phyloP scores from a whole-genome alignment of 257 asterid genomes.

The Primulina tabacum region DNA sequence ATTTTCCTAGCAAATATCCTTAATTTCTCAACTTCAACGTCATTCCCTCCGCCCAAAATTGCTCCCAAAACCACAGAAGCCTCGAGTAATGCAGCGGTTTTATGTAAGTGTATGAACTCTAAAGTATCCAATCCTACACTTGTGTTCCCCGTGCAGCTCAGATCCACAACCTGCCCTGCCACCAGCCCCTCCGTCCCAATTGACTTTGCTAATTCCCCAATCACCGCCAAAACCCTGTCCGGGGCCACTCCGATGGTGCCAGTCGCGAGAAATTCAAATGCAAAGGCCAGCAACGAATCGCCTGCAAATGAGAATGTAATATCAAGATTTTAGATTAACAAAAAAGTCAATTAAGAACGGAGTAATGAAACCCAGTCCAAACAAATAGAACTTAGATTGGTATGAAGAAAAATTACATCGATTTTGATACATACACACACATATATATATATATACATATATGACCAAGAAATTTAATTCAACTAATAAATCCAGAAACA shows the following conservation, averaged over 20 bases:
- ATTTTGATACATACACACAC: no score
- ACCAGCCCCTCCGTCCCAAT: slow-evolving; percentile 71
- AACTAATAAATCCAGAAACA: neutral
- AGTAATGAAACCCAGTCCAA: neutral
- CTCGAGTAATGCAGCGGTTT: slow-evolving; percentile 67
- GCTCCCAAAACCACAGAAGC: slow-evolving; percentile 75
- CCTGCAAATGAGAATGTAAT: slow-evolving; percentile 20
- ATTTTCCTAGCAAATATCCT: slow-evolving; percentile 58
- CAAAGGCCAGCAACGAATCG: slow-evolving; percentile 55
- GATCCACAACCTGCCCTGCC: slow-evolving; percentile 80
- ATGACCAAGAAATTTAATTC: neutral
- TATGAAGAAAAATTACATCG: no score
- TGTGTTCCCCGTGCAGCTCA: slow-evolving; percentile 41
- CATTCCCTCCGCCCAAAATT: slow-evolving; percentile 59
- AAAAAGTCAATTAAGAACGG: no score
- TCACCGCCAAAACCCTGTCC: slow-evolving; percentile 31
- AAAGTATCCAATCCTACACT: slow-evolving; percentile 46
- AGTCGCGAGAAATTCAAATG: slow-evolving; percentile 44
- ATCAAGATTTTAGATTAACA: neutral
- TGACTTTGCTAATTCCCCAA: slow-evolving; percentile 57
- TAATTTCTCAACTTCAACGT: slow-evolving; percentile 46
- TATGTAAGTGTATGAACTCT: slow-evolving; percentile 67
- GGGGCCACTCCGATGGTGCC: slow-evolving; percentile 27
- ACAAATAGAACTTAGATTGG: no score
- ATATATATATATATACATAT: no score